These are phyloP conservation scores for Remersonia thermophila DNA, from an alignment of 2,329 filamentous ascomycete species.

Conservation along the genomic window DNA sequence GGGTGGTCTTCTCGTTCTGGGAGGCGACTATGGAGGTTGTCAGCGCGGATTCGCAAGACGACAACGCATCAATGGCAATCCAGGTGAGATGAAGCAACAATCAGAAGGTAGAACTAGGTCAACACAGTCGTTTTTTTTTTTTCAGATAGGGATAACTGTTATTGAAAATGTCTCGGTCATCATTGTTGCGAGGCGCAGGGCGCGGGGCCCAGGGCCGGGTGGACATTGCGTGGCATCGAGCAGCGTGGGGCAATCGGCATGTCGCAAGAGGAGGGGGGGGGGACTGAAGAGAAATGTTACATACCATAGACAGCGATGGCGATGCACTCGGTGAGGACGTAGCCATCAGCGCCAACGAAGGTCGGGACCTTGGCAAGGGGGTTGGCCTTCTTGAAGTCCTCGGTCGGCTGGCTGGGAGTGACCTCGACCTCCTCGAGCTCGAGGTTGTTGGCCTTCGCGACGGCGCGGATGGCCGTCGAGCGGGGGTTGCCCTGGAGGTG, in stretches of 20 bases:
- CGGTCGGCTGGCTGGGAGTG: conserved; percentile 49
- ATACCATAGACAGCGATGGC: conserved; percentile 96
- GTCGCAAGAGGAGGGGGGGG: conserved; percentile 19
- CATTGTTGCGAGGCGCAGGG: conserved; percentile 26
- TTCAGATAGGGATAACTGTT: conserved; percentile 99
- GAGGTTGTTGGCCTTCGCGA: conserved; percentile 95
- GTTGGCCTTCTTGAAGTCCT: conserved; percentile 77
- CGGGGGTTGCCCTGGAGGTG: conserved; percentile 66
- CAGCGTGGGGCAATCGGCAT: conserved; percentile 12
- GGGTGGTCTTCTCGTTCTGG: conserved; percentile 99
- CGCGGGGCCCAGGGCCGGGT: background rate
- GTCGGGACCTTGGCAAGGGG: conserved; percentile 83
- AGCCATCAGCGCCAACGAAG: conserved; percentile 88
- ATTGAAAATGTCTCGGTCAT: conserved; percentile 62
- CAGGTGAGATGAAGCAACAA: conserved; percentile 20
- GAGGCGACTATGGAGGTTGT: conserved; percentile 63
- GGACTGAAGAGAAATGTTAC: no score
- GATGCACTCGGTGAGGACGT: conserved; percentile 75
- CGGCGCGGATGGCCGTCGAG: conserved; percentile 75
- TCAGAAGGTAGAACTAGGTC: conserved; percentile 84
- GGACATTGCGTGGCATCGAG: conserved; percentile 7
- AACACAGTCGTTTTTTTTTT: conserved; percentile 79
- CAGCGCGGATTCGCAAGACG: conserved; percentile 10
- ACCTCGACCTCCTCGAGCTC: conserved; percentile 76
- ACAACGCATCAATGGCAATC: conserved; percentile 20